Base-by-base conservation (phyloP, 345 rosid species). In the Euphorbia pulcherrima region DNA sequence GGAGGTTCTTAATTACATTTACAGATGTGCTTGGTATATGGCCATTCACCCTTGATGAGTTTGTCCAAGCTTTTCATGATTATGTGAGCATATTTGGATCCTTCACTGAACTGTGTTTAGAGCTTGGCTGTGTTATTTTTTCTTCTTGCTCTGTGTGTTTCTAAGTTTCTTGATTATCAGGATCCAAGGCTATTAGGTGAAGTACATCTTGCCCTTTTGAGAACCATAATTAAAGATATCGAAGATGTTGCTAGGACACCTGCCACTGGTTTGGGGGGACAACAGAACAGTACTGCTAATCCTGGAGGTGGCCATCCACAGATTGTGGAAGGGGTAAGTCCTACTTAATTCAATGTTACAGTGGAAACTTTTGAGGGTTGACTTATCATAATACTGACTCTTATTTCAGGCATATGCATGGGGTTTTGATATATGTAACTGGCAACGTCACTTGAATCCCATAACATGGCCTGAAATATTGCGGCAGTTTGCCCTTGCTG, bases 1-100 rank as follows among this genome's bases (percentile, higher is more conserved):
- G 96, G 96, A 88, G 88, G 74, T 92, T 92, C 84, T 74, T 92
- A 75, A 85, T 90, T 62, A 84, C 88, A 59, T 92, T 92, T 64
- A 82, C 88, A 0, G 98, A 92, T 37, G 77, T 90, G 76, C 88
- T 92, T 72, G 91, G 86, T 69, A 78, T 92, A 68, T 92, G 98
- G 98, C 94, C 98, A 60, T 92, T 92, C 78, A 92, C 95, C 24
- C 68, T 92, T 48, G 96, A 92, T 79, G 96, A 92, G 86, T 87
- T 89, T 80, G 78, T 85, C 67, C 98, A 92, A 74, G 88, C 98
- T 65, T 82, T 89, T 65, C 96, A 92, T 84, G 98, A 92, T 73
- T 80, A 84, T 72, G 96, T 89, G 83, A 77, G 89, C 75, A 4
- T 67, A 56, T 60, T 39, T 50, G 27, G 12, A 46, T 30, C 26